Percentiles rank a stretch among this genome's conserved stretches.
Conservation (phyloP, 31 red algal species). For the Asparagopsis taxiformis region DNA sequence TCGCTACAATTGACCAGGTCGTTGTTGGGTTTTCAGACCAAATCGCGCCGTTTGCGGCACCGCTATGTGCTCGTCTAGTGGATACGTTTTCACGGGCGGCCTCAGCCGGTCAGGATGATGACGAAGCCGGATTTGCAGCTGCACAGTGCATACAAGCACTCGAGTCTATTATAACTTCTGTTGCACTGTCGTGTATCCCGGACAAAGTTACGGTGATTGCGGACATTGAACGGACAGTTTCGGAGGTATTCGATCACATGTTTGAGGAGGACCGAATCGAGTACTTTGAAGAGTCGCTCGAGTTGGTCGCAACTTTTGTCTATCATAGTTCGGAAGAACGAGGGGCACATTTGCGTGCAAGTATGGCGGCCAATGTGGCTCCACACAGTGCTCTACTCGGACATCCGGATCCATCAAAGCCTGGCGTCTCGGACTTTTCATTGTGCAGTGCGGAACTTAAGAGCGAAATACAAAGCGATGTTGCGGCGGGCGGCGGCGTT, state of each 20-base stretch:
- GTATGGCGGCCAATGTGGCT: constrained; percentile 9
- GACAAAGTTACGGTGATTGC: constrained; percentile 27
- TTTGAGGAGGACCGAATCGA: constrained; percentile 75
- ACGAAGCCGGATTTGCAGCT: constrained; percentile 57
- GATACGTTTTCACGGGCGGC: constrained; percentile 35
- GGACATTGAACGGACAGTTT: constrained; percentile 24
- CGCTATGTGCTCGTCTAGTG: constrained; percentile 39
- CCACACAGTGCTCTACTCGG: constrained; percentile 2
- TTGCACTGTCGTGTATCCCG: constrained; percentile 17
- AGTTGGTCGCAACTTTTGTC: constrained; percentile 35
- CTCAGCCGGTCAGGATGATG: constrained; percentile 37
- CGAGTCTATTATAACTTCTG: constrained; percentile 41
- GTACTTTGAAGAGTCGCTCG: constrained; percentile 53
- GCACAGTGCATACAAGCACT: constrained; percentile 59
- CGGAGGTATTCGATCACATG: constrained; percentile 29
- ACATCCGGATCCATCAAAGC: neutral
- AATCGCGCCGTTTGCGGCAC: constrained; percentile 31
- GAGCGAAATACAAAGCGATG: constrained; percentile 7
- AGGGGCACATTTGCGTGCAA: neutral
- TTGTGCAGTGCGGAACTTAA: neutral
- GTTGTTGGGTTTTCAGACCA: constrained; percentile 36
- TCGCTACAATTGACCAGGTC: constrained; percentile 57
- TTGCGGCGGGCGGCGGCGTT: constrained; percentile 1
- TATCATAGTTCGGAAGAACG: constrained; percentile 47
- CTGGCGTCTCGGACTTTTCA: neutral